These are phyloP conservation scores for Metarhizium anisopliae DNA, from an alignment of 2,329 filamentous ascomycete genomes.

Conservation along the genomic window DNA sequence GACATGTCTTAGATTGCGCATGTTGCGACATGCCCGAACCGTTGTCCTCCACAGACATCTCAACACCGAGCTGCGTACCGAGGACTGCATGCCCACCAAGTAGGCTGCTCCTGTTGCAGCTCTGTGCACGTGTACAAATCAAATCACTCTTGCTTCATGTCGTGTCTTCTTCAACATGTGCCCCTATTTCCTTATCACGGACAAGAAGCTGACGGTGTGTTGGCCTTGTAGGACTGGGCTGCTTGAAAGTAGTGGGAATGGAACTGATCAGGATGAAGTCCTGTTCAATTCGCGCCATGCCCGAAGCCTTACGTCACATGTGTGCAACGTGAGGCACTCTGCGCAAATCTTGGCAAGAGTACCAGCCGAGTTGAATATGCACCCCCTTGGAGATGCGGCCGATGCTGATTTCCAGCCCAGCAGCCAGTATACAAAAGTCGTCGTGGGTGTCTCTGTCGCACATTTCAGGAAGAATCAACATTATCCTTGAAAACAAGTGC, in stretches of 20 bases:
- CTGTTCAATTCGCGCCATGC: not conserved
- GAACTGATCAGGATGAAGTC: not conserved
- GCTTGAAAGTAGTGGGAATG: not conserved
- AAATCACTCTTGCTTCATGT: not conserved
- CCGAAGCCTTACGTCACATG: not conserved
- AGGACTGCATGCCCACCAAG: not conserved
- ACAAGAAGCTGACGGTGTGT: not conserved
- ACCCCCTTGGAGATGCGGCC: too few relatives aligned
- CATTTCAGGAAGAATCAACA: not conserved
- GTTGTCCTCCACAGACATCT: not conserved
- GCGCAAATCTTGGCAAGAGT: not conserved
- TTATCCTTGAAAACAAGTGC: not conserved
- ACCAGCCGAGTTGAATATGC: not conserved
- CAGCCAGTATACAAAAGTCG: not conserved
- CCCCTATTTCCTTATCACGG: not conserved
- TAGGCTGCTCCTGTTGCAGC: not conserved
- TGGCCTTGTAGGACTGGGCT: not conserved
- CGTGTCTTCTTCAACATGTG: not conserved
- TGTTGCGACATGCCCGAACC: not conserved
- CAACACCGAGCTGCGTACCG: not conserved
- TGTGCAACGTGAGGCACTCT: not conserved
- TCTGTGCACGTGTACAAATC: not conserved
- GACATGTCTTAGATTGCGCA: conserved; percentile 1
- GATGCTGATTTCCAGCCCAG: not conserved
- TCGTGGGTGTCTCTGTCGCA: not conserved